Conservation (phyloP, 179 eudicot genomes). For the Amaranthus tricolor region DNA sequence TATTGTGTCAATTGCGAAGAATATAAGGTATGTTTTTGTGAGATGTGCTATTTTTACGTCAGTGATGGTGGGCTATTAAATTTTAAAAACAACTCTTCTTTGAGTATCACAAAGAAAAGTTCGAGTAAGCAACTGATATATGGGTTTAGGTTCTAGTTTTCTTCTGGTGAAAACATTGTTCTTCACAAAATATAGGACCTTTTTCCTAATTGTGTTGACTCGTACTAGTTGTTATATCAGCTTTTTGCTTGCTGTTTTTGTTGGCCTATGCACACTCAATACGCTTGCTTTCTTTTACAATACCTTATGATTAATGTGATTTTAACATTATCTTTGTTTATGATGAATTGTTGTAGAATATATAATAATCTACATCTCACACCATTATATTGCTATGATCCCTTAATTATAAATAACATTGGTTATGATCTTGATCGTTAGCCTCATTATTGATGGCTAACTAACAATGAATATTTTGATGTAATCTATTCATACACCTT, state of each 20-base stretch:
- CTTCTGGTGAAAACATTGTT: not conserved
- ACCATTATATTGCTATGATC: not conserved
- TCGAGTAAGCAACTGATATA: slow-evolving; percentile 1
- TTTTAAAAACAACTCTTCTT: not conserved
- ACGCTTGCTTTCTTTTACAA: not conserved
- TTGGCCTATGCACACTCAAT: not conserved
- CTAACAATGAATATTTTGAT: not conserved
- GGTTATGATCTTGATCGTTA: not conserved
- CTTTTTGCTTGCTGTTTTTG: not conserved
- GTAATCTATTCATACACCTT: not conserved
- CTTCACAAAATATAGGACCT: not conserved
- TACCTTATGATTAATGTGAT: not conserved
- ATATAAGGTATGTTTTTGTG: slow-evolving; percentile 63
- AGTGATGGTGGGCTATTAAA: not conserved
- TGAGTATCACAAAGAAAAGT: not conserved
- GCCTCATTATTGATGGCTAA: not conserved
- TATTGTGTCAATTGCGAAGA: slow-evolving; percentile 98
- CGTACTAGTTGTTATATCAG: not conserved
- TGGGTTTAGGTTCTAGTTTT: not conserved
- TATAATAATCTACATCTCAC: not conserved
- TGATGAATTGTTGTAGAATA: not conserved
- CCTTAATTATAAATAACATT: not conserved
- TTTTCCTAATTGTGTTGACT: not conserved
- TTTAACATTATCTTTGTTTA: not conserved
- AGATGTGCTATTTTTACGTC: not conserved